Percentiles rank a stretch among this genome's conserved stretches.
Evolutionary conservation across 2,329 filamentous ascomycete species (phyloP).

Genomic region (Colletotrichum agaves): DNA sequence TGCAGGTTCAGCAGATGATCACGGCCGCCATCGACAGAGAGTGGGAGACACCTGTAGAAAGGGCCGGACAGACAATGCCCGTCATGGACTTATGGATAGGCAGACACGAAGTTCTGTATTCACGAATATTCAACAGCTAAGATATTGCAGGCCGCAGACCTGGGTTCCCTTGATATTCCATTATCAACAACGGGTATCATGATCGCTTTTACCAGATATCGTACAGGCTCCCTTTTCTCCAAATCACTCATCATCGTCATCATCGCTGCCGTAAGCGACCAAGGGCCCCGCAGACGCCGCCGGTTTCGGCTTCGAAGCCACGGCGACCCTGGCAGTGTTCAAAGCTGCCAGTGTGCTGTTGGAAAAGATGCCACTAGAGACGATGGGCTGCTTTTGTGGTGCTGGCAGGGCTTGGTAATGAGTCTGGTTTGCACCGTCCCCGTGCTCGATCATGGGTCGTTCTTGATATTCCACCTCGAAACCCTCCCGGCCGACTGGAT

Average conservation of each 20-base stretch:
- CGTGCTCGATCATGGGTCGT: constrained; percentile 65
- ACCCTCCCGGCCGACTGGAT: constrained; percentile 66
- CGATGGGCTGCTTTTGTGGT: constrained; percentile 49
- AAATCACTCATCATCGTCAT: constrained; percentile 69
- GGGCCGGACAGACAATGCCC: constrained; percentile 80
- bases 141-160: constrained; percentile 12
- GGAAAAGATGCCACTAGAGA: constrained; percentile 78
- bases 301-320: constrained; percentile 65
- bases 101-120: constrained; percentile 84
- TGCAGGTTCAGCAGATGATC: constrained; percentile 67
- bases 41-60: constrained; percentile 68
- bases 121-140: constrained; percentile 86
- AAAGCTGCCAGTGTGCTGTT: constrained; percentile 84
- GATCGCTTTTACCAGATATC: constrained; percentile 65
- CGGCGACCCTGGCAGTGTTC: constrained; percentile 65
- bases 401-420: constrained; percentile 20
- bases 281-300: constrained; percentile 73
- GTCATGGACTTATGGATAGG: constrained; percentile 86
- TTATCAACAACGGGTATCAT: constrained; percentile 37
- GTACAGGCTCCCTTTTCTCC: constrained; percentile 65
- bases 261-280: constrained; percentile 91
- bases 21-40: constrained; percentile 67
- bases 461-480: constrained; percentile 73
- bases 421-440: constrained; percentile 53
- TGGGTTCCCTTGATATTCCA: constrained; percentile 31